These are phyloP conservation scores for Cutaneotrichosporon dermatis DNA, from an alignment of 1,284 basidiomycete species.

Conservation along the genomic window DNA sequence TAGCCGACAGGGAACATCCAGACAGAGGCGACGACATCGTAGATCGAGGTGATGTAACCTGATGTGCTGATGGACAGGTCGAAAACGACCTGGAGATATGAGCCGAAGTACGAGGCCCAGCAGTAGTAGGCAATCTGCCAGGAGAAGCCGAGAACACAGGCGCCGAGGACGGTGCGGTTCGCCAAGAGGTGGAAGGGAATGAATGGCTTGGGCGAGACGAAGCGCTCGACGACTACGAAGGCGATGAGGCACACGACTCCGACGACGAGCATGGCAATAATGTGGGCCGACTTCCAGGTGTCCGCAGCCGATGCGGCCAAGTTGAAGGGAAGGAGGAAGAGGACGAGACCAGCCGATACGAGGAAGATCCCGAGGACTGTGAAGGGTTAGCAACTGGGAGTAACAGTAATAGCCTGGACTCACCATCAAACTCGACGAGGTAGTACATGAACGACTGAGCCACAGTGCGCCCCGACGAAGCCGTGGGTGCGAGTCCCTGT, in stretches of 20 bases:
- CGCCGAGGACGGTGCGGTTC: slow-evolving; percentile 44
- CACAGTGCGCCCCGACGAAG: slow-evolving; percentile 18
- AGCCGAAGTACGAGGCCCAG: slow-evolving; percentile 40
- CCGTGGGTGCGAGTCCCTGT: slow-evolving; percentile 16
- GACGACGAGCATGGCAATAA: slow-evolving; percentile 49
- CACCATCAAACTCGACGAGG: slow-evolving; percentile 36
- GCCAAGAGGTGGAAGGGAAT: slow-evolving; percentile 45
- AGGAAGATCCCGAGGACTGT: slow-evolving; percentile 49
- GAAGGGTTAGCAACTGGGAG: too few relatives aligned
- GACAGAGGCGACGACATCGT: slow-evolving; percentile 45
- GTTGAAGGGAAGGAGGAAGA: slow-evolving; percentile 49
- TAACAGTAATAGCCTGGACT: too few relatives aligned
- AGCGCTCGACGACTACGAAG: slow-evolving; percentile 44
- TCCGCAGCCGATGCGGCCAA: slow-evolving; percentile 35
- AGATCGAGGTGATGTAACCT: slow-evolving; percentile 45
- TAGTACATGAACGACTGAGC: slow-evolving; percentile 39
- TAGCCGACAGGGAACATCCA: slow-evolving; percentile 42
- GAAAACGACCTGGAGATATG: slow-evolving; percentile 46
- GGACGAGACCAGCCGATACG: slow-evolving; percentile 37
- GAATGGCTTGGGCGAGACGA: slow-evolving; percentile 39
- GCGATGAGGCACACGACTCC: slow-evolving; percentile 41
- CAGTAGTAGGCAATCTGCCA: slow-evolving; percentile 46
- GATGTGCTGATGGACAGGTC: slow-evolving; percentile 40
- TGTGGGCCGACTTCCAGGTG: slow-evolving; percentile 35
- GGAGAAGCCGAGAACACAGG: slow-evolving; percentile 40